Evolutionary conservation across 1,139 yeast species (phyloP), one percentile per base, ranked within the genome.

Genomic region (Suhomyces ambrosiae): DNA sequence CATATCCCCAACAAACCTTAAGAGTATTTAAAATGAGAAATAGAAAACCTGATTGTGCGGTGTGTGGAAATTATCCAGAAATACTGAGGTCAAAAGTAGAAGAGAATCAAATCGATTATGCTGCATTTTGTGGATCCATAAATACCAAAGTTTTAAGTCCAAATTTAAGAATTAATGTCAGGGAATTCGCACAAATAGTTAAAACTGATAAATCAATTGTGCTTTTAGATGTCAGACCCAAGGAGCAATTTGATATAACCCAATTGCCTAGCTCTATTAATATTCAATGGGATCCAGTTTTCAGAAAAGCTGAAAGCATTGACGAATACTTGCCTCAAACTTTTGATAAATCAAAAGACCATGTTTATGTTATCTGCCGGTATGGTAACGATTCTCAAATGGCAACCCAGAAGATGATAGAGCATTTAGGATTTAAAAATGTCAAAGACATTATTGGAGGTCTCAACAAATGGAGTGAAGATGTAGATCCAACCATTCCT

Each of bases 301-400:
- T 70, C 31, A 66, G 70, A 33, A 65, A 73, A 36, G 40, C 50
- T 2, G 63, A 61, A 5, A 44, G 45, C 35, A 45, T 68, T 11
- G 63, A 58, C 22, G 42, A 48, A 7, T 40, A 41, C 14, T 45
- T 65, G 5, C 72, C 71, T 0, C 21, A 29, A 1, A 48, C 33
- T n/a, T 48, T 54, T 24, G 44, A 51, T 23, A 60, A 60, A 38
- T 46, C 50, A 6, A 33, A 41, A 0, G 47, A 52, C 9, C 46
- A 49, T 0, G 49, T 71, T 1, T 71, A 57, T 44, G 81, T 86
- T 0, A 68, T 90, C 11, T 92, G 99, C 59, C 74, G 97, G 26
- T 82, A 71, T 55, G 99, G 99, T 5, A 89, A 88, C 57, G 97
- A 92, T 57, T 90, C 97, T 0, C 92, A 87, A 52, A 61, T 80